These are phyloP conservation scores for Phaeoacremonium minimum DNA, from an alignment of 2,329 filamentous ascomycete species.

Conservation along the genomic window DNA sequence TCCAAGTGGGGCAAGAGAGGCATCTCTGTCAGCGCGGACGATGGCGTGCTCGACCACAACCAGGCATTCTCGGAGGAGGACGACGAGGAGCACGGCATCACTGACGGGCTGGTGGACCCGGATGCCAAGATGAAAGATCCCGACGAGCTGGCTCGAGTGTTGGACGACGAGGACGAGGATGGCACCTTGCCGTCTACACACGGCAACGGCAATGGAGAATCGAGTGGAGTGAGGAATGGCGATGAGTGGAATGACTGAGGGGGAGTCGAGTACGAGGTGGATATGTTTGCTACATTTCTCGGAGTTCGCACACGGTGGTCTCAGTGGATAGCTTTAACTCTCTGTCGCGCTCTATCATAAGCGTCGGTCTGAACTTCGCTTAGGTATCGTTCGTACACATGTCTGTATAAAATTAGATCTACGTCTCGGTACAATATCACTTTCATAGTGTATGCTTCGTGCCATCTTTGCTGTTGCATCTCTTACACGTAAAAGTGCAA, in stretches of 20 bases:
- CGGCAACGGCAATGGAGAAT: conserved; percentile 18
- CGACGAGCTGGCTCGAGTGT: conserved; percentile 56
- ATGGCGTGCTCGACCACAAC: conserved; percentile 50
- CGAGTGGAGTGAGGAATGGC: conserved; percentile 37
- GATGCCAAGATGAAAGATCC: conserved; percentile 65
- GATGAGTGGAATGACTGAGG: conserved; percentile 35
- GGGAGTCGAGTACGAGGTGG: too few relatives aligned
- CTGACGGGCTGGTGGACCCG: conserved; percentile 40
- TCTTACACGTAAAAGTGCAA: too few relatives aligned
- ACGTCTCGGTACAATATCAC: too few relatives aligned
- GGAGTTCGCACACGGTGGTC: too few relatives aligned
- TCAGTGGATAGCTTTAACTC: too few relatives aligned
- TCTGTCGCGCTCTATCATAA: too few relatives aligned
- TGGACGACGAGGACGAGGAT: conserved; percentile 55
- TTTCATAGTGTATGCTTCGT: too few relatives aligned
- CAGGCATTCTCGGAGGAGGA: conserved; percentile 36
- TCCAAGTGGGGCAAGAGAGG: conserved; percentile 61
- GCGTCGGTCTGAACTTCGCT: too few relatives aligned
- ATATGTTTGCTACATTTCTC: too few relatives aligned
- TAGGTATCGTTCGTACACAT: too few relatives aligned
- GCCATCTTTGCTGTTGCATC: too few relatives aligned
- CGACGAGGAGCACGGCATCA: conserved; percentile 35
- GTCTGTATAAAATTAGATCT: too few relatives aligned
- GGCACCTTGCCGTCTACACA: conserved; percentile 27
- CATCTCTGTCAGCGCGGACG: conserved; percentile 64